Conservation (phyloP, 179 eudicot species). For the Pouteria campechiana region DNA sequence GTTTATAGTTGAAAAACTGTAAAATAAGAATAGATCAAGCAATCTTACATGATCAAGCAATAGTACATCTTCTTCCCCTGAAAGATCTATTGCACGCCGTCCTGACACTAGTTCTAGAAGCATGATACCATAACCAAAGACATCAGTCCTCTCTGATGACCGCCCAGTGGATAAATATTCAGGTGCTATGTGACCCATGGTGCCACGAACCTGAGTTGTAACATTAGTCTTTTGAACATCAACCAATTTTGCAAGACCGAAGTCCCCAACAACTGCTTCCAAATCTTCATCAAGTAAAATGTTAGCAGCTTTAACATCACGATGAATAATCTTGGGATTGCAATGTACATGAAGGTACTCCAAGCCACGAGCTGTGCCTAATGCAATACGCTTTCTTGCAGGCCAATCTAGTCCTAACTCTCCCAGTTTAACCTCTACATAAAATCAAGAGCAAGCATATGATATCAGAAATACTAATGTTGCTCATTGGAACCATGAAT, state of each 20-base stretch:
- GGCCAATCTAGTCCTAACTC: constrained; percentile 78
- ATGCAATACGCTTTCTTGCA: constrained; percentile 64
- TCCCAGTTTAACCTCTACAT: constrained; percentile 65
- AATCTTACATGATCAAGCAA: constrained; percentile 91
- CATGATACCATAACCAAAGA: constrained; percentile 94
- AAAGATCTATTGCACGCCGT: constrained; percentile 86
- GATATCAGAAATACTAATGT: too few species aligned
- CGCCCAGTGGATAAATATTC: constrained; percentile 93
- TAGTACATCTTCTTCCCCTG: constrained; percentile 91
- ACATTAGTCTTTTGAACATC: constrained; percentile 87
- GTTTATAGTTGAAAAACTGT: neutral
- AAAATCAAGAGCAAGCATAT: neutral
- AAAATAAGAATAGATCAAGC: neutral
- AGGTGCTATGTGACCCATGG: constrained; percentile 99
- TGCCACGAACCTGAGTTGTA: constrained; percentile 97
- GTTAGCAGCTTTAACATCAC: constrained; percentile 98
- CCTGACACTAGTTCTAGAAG: constrained; percentile 90
- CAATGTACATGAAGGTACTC: constrained; percentile 98
- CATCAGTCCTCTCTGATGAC: constrained; percentile 90
- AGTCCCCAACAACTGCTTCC: constrained; percentile 96
- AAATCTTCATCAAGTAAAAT: constrained; percentile 79
- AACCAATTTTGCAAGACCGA: constrained; percentile 88
- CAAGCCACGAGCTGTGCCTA: constrained; percentile 93
- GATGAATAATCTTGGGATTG: constrained; percentile 91
- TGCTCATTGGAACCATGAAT: too few species aligned